Conservation (phyloP, 208 protist species). For the Leishmania mexicana region DNA sequence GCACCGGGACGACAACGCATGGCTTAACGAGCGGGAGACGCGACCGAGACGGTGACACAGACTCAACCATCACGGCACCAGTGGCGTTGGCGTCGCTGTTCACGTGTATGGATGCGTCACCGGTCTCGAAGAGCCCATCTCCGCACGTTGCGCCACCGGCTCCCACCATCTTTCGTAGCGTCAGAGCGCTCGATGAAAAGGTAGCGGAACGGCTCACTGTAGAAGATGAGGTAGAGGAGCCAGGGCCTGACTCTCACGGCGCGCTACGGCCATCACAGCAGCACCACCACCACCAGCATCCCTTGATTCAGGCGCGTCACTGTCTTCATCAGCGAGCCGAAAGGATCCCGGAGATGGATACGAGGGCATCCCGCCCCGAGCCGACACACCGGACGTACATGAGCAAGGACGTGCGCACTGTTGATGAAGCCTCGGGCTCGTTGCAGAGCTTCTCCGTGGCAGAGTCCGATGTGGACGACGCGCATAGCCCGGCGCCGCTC, state of each 20-base stretch:
- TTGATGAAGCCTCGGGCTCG: not conserved
- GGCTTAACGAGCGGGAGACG: slow-evolving; percentile 10
- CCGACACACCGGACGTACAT: not conserved
- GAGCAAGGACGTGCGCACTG: not conserved
- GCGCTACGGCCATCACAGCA: not conserved
- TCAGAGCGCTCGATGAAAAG: not conserved
- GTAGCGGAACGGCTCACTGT: not conserved
- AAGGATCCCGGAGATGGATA: not conserved
- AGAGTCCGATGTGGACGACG: not conserved
- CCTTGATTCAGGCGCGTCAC: not conserved
- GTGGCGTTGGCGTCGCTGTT: not conserved
- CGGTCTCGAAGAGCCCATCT: not conserved
- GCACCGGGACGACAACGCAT: not conserved
- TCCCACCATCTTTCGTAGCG: not conserved
- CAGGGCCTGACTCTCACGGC: not conserved
- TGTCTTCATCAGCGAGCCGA: not conserved
- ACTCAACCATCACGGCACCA: not conserved
- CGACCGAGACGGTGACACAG: slow-evolving; percentile 2
- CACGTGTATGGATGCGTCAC: not conserved
- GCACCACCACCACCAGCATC: not conserved
- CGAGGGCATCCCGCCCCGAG: not conserved
- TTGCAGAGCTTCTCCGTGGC: not conserved
- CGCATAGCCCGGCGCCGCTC: not conserved
- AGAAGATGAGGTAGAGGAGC: not conserved
- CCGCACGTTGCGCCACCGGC: not conserved